These are phyloP conservation scores for Fraxinus sp. DNA, from an alignment of 305 asterid species.

Conservation along the genomic window DNA sequence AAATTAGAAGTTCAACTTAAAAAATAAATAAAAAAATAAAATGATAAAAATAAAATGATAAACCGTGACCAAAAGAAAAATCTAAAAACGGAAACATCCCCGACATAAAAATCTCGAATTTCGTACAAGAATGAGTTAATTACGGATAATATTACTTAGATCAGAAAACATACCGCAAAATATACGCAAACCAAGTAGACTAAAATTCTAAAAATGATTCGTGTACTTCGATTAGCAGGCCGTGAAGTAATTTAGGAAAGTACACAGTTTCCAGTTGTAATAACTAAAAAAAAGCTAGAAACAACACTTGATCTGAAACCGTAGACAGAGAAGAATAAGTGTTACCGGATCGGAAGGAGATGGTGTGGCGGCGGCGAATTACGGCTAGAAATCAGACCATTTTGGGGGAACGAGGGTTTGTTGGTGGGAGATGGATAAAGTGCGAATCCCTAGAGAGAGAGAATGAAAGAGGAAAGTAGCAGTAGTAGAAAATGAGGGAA, in stretches of 20 bases:
- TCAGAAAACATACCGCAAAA: constrained; percentile 28
- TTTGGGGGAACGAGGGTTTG: constrained; percentile 27
- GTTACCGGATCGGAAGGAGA: constrained; percentile 49
- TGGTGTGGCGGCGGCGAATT: constrained; percentile 29
- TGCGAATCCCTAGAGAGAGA: constrained; percentile 48
- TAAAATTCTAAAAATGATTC: constrained; percentile 16
- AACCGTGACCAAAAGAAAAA: constrained; percentile 1
- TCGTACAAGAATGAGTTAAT: constrained; percentile 13
- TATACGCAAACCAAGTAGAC: constrained; percentile 21
- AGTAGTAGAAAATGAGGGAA: constrained; percentile 20
- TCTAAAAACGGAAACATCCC: constrained; percentile 7
- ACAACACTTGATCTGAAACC: constrained; percentile 44
- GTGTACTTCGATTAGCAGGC: constrained; percentile 27
- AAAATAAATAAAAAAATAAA: neutral
- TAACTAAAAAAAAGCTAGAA: constrained; percentile 15
- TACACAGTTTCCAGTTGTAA: constrained; percentile 6
- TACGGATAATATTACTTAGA: constrained; percentile 32
- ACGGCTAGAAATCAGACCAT: constrained; percentile 54
- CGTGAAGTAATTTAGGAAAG: neutral
- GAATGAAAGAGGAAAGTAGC: constrained; percentile 37
- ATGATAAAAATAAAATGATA: neutral
- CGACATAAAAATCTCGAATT: constrained; percentile 13
- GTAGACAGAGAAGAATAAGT: constrained; percentile 22
- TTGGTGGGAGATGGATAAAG: neutral
- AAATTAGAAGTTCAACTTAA: neutral